Evolutionary conservation across 129 eudicot genomes (phyloP), one percentile per base, ranked within the genome.

Genomic region (Gnaphalium uliginosum): DNA sequence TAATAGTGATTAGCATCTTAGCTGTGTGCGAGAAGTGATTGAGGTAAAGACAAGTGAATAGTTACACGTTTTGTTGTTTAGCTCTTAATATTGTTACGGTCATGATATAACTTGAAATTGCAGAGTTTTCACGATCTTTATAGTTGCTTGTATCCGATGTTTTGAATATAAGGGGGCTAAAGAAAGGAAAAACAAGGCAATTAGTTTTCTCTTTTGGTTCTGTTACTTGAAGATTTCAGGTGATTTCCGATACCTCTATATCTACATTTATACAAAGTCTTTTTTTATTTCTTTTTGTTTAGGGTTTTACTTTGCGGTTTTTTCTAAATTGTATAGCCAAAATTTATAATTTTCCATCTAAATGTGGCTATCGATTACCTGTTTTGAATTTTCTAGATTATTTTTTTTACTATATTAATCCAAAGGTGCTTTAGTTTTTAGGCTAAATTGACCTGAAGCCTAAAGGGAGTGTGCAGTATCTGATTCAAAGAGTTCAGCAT

Each of bases 211-310:
- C 26, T 43, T n/a, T 74, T 48, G 62, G 22, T 46, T 62, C 71
- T 39, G 78, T 61, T 10, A 11, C 27, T 51, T 51, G 80, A 76
- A 76, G 66, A 66, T 66, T 32, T 76, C 74, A 76, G 79, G 79
- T 51, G 72, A 76, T 43, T 30, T 65, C 18, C 51, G 24, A 29
- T 60, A 23, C 37, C 8, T 61, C 60, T 59, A 9, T 60, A 66
- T 58, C 24, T 39, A 48, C 54, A 71, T 71, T 17, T 18, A 37
- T 41, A 33, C 26, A 24, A 39, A 25, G 19, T 8, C n/a, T 9
- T 27, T 23, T 17, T 41, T 64, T 29, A 5, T 24, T 19, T 6
- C 60, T 62, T 15, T 29, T 29, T 29, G 32, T 29, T 25, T 32
- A 43, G 39, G 62, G 18, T 19, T 74, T 39, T 46, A 23, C 23